A percentile compares a stretch with the other conserved stretches of the same genome.
Conservation (phyloP, 495 filamentous ascomycete genomes). For the Penicillium cataractarum region DNA sequence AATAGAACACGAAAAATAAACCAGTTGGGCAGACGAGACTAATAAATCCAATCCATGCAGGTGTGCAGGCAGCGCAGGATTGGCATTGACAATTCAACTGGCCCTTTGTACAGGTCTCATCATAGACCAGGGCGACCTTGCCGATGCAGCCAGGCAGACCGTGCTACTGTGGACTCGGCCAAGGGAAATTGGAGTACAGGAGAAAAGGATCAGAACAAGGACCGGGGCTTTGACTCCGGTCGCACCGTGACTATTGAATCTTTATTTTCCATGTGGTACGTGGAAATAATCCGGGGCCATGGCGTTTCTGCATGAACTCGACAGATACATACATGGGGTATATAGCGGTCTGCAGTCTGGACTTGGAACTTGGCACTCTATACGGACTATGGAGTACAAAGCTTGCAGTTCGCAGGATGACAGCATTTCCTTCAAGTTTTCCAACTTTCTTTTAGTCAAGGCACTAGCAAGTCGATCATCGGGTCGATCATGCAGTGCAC, state of each 20-base stretch:
- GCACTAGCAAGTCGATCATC: slow-evolving; percentile 1
- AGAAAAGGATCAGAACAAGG: slow-evolving; percentile 9
- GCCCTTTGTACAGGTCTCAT: slow-evolving; percentile 33
- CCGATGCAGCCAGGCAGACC: slow-evolving; percentile 10
- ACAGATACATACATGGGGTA: neutral
- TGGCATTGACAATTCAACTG: slow-evolving; percentile 23
- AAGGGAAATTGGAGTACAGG: neutral
- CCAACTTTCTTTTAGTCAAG: neutral
- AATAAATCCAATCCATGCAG: slow-evolving; percentile 5
- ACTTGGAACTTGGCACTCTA: neutral
- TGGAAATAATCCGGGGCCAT: slow-evolving; percentile 3
- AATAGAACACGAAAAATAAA: neutral
- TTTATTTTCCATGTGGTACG: neutral
- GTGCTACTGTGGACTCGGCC: slow-evolving; percentile 4
- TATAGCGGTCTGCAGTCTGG: neutral
- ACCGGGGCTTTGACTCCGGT: slow-evolving; percentile 14
- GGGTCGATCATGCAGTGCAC: slow-evolving; percentile 2
- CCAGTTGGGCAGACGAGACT: slow-evolving; percentile 3
- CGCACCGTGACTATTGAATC: neutral
- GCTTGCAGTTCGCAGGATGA: neutral
- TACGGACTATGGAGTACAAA: neutral
- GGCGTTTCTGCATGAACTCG: slow-evolving; percentile 2
- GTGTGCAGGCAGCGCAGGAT: slow-evolving; percentile 10
- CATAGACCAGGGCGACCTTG: slow-evolving; percentile 24
- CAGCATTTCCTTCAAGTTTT: neutral